These are phyloP conservation scores for Sugiyamaella paludigena DNA, from an alignment of 1,139 yeast species.

Conservation along the genomic window DNA sequence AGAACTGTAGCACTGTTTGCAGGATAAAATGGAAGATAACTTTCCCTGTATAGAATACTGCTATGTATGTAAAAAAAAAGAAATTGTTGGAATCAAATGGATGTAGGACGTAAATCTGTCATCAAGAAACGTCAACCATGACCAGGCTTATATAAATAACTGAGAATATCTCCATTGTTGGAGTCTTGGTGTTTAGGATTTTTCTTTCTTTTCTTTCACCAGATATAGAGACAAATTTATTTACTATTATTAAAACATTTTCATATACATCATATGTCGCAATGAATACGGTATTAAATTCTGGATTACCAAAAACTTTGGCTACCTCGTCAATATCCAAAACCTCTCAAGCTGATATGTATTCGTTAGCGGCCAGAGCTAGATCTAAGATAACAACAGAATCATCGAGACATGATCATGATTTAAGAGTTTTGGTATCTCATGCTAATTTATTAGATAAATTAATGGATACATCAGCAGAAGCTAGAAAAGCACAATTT, in stretches of 20 bases:
- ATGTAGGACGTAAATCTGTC: too few species aligned
- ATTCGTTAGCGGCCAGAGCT: conserved; percentile 65
- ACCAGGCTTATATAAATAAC: too few species aligned
- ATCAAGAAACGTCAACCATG: too few species aligned
- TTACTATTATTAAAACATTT: neutral
- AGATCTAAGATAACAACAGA: conserved; percentile 65
- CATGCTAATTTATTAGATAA: conserved; percentile 77
- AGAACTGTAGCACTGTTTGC: too few species aligned
- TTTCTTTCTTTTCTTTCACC: too few species aligned
- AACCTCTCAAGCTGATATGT: conserved; percentile 46
- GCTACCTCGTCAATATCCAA: conserved; percentile 11
- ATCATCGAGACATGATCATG: conserved; percentile 59
- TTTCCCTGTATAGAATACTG: too few species aligned
- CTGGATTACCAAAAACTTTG: conserved; percentile 9
- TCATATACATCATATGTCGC: neutral
- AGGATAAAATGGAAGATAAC: too few species aligned
- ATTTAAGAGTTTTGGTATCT: conserved; percentile 60
- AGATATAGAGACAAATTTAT: too few species aligned
- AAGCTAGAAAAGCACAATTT: conserved; percentile 16
- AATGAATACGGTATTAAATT: neutral
- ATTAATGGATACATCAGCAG: conserved; percentile 50
- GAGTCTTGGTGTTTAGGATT: too few species aligned
- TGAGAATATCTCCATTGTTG: too few species aligned
- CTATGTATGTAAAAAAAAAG: too few species aligned
- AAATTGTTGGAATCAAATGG: too few species aligned